phyloP scores from a whole-genome alignment of 345 rosid genomes.

The Camelina sativa region DNA sequence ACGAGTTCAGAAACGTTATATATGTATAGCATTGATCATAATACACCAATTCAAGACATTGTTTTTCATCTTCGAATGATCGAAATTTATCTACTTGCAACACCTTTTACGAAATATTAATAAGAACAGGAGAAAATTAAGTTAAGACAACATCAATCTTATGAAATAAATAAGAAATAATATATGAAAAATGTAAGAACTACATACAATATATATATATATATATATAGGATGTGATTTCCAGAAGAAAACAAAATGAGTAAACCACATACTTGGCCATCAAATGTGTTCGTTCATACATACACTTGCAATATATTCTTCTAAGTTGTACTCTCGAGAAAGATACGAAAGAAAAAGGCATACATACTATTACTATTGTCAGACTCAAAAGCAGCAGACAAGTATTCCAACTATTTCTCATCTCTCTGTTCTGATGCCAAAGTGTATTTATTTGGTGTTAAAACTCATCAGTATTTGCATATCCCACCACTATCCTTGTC shows the following conservation, averaged over 20 bases:
- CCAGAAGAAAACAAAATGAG: background rate
- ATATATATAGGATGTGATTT: background rate
- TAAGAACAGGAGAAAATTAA: background rate
- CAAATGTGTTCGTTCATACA: background rate
- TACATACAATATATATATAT: background rate
- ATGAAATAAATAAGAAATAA: background rate
- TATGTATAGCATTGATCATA: background rate
- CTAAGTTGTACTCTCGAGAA: slow-evolving; percentile 13
- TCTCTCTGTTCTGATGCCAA: slow-evolving; percentile 9
- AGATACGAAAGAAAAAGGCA: slow-evolving; percentile 18
- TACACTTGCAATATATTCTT: slow-evolving; percentile 24
- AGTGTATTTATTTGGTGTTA: background rate
- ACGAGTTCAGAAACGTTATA: background rate
- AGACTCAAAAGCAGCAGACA: slow-evolving; percentile 34
- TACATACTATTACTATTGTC: slow-evolving; percentile 15
- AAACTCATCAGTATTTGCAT: slow-evolving; percentile 11
- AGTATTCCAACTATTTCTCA: slow-evolving; percentile 28
- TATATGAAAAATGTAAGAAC: background rate
- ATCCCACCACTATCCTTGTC: slow-evolving; percentile 2
- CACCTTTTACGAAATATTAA: background rate
- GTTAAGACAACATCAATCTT: background rate
- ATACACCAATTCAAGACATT: background rate
- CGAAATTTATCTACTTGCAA: background rate
- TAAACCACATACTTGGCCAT: background rate
- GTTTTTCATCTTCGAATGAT: background rate